Evolutionary conservation across 2,329 filamentous ascomycete species (phyloP), one percentile per base, ranked within the genome.

Genomic region (Hypoxylon sp.): DNA sequence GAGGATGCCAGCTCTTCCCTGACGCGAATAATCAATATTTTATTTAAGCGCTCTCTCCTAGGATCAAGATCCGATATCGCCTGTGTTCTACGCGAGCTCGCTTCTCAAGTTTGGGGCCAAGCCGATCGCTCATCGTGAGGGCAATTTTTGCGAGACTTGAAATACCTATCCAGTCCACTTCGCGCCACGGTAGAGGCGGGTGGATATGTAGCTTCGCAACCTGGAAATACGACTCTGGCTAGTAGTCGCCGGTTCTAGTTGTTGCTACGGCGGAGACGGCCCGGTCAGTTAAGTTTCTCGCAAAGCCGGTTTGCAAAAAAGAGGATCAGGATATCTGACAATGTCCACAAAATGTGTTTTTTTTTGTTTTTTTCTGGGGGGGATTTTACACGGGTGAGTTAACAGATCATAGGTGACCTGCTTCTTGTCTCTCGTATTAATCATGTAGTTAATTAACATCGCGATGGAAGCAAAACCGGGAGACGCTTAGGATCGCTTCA

Each of bases 321-420:
- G n/a, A 45, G 25, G 67, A 63, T 38, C 49, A n/a, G 41, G 11
- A 20, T 71, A 41, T 55, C 57, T 5, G 60, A 58, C 29, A 64
- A 68, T 36, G 59, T 68, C n/a, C 62, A 67, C 7, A 44, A 61
- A 30, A 59, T 69, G 16, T 30, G 26, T 16, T n/a, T n/a, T n/a
- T n/a, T n/a, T n/a, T n/a, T n/a, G n/a, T n/a, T n/a, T n/a, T n/a
- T n/a, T n/a, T n/a, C n/a, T n/a, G n/a, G n/a, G n/a, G n/a, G n/a
- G n/a, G n/a, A n/a, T n/a, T n/a, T n/a, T n/a, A n/a, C n/a, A n/a
- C n/a, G n/a, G n/a, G n/a, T n/a, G n/a, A n/a, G n/a, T n/a, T n/a
- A n/a, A n/a, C n/a, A n/a, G n/a, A n/a, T n/a, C n/a, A n/a, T n/a
- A n/a, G n/a, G n/a, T n/a, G n/a, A n/a, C n/a, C n/a, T n/a, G n/a